Evolutionary conservation across 768 basidiomycete species (phyloP), one percentile per base, ranked within the genome.

Genomic region (Suillus decipiens): DNA sequence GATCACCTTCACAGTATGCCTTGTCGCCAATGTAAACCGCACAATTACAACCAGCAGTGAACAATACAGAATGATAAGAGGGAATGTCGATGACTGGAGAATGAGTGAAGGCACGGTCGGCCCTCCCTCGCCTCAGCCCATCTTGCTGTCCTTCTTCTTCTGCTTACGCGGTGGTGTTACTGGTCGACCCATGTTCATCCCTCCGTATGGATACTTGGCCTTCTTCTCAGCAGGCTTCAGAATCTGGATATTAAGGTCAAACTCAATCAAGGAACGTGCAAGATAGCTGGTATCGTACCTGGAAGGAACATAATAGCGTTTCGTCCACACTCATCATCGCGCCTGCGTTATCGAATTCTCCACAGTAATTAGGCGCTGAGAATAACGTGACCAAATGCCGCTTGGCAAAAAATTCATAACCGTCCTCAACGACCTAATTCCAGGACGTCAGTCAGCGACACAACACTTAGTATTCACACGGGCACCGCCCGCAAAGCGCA

Each of bases 281-380:
- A 36, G 42, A 59, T 66, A 71, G 63, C 67, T 71, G 65, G 67
- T 12, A 31, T 67, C 82, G 64, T 67, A 96, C 95, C 80, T 98
- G 96, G 93, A 99, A 98, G 9, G 96, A 98, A 79, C 96, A 98
- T 67, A 99, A 76, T 67, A 99, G 77, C 10, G 96, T 97, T 79
- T 98, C 96, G 71, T 98, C 96, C 48, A 99, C 96, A 71, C 93
- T 95, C 96, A 99, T 99, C 96, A 99, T 99, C 39, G 96, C 96
- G 42, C 96, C 96, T 5, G 96, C 96, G 76, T 99, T 99, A 77
- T 99, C 96, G 72, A 99, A 99, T 80, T 99, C 92, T 67, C 94
- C 92, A 70, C 91, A 93, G 72, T 94, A 93, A 81, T 94, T 93
- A 63, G 96, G 96, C 59, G 96, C 96, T 28, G 95, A 96, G 81